A percentile compares a stretch with the other conserved stretches of the same genome.
Evolutionary conservation across 1,284 basidiomycete genomes (phyloP).

Genomic region (Pyrrhoderma noxium): DNA sequence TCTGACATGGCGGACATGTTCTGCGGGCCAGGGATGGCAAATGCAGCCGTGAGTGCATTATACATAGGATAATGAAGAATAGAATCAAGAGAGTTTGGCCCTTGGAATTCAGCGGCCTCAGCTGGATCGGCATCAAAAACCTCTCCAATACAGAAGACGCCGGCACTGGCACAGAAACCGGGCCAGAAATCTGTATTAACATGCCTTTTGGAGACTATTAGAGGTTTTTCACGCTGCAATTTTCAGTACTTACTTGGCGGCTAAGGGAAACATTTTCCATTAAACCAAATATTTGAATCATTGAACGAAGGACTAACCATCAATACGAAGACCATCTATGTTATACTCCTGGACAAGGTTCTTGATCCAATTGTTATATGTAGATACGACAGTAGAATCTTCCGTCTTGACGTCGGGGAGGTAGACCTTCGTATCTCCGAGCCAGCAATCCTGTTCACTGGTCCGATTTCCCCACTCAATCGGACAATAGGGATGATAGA

Average conservation of each 20-base stretch:
- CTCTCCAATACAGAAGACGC: conserved; percentile 82
- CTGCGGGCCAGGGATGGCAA: conserved; percentile 50
- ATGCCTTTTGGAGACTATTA: conserved; percentile 36
- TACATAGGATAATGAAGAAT: conserved; percentile 72
- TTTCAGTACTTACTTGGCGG: conserved; percentile 48
- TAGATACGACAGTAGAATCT: conserved; percentile 46
- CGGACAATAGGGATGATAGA: conserved; percentile 60
- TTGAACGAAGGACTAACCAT: conserved; percentile 34
- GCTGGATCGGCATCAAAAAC: conserved; percentile 54
- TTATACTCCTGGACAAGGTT: conserved; percentile 54
- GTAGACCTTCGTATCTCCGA: conserved; percentile 60
- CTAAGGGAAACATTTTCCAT: conserved; percentile 22
- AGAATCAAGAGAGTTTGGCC: conserved; percentile 48
- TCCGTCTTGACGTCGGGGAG: conserved; percentile 71
- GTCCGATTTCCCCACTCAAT: conserved; percentile 59
- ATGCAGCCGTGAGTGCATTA: conserved; percentile 54
- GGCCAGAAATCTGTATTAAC: conserved; percentile 63
- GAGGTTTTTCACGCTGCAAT: not conserved
- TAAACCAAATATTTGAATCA: not conserved
- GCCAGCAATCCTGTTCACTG: conserved; percentile 67
- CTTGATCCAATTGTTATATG: conserved; percentile 56
- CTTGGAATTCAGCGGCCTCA: conserved; percentile 37
- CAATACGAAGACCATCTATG: conserved; percentile 71
- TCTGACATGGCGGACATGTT: conserved; percentile 57
- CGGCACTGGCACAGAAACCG: conserved; percentile 58